phyloP scores from a whole-genome alignment of 345 rosid genomes.

The Salix exigua region DNA sequence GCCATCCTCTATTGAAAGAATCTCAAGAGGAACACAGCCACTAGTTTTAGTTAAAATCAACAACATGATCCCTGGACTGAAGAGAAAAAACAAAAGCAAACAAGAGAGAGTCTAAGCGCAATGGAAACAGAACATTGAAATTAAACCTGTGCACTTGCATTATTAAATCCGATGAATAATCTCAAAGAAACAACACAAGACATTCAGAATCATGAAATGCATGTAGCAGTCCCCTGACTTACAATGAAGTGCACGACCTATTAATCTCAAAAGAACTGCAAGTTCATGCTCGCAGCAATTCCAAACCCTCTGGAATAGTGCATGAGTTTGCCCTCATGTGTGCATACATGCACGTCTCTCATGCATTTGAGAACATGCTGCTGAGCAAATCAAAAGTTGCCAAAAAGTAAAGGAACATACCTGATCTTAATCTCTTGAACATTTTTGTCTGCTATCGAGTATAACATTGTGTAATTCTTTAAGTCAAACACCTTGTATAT shows the following conservation, averaged over 20 bases:
- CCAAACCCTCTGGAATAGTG: background rate
- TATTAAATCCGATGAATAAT: background rate
- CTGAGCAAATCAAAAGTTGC: background rate
- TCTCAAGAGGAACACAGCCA: slow-evolving; percentile 50
- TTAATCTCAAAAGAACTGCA: background rate
- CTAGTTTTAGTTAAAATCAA: slow-evolving; percentile 42
- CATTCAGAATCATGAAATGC: background rate
- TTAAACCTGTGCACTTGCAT: background rate
- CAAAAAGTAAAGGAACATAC: slow-evolving; percentile 14
- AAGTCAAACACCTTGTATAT: slow-evolving; percentile 62
- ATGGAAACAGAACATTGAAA: background rate
- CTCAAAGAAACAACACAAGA: background rate
- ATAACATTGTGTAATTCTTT: slow-evolving; percentile 50
- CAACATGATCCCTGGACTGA: slow-evolving; percentile 59
- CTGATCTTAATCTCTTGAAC: slow-evolving; percentile 58
- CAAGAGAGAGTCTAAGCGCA: background rate
- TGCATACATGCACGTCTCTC: background rate
- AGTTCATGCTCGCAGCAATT: background rate
- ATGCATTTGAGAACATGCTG: background rate
- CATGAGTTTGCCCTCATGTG: background rate
- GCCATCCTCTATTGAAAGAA: slow-evolving; percentile 57
- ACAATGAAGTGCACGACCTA: background rate
- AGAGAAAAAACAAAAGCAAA: background rate
- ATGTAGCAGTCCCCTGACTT: background rate
- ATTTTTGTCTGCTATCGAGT: slow-evolving; percentile 49